Evolutionary conservation across 352 stramenopile species (phyloP).

Genomic region (Pythium myriotylum): DNA sequence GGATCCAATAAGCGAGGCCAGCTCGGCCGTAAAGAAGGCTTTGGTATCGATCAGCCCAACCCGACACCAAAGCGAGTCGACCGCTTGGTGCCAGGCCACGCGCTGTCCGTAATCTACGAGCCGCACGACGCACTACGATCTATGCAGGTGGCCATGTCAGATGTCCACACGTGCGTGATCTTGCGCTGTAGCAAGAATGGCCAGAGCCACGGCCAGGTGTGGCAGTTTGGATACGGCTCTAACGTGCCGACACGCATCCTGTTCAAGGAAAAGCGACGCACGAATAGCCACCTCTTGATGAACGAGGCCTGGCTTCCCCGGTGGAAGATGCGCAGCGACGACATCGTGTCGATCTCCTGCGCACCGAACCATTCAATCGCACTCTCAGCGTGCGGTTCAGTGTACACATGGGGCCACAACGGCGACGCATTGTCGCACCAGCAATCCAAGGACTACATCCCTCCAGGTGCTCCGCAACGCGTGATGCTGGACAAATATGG

Average conservation of each 20-base stretch:
- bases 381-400: slow-evolving; percentile 54
- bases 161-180: slow-evolving; percentile 75
- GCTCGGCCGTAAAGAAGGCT: slow-evolving; percentile 77
- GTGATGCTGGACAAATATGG: slow-evolving; percentile 52
- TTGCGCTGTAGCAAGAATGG: slow-evolving; percentile 58
- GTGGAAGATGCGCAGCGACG: slow-evolving; percentile 48
- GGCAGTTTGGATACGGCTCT: slow-evolving; percentile 79
- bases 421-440: slow-evolving; percentile 62
- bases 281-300: slow-evolving; percentile 36
- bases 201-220: slow-evolving; percentile 65
- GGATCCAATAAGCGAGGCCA: slow-evolving; percentile 81
- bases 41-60: slow-evolving; percentile 65
- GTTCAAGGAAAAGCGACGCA: slow-evolving; percentile 45
- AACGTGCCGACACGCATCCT: slow-evolving; percentile 69
- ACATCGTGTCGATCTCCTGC: slow-evolving; percentile 75
- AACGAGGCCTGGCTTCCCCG: slow-evolving; percentile 63
- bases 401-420: slow-evolving; percentile 83
- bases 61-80: slow-evolving; percentile 61
- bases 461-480: slow-evolving; percentile 46
- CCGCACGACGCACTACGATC: slow-evolving; percentile 47
- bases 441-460: slow-evolving; percentile 23
- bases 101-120: slow-evolving; percentile 64
- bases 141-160: slow-evolving; percentile 64
- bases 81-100: slow-evolving; percentile 48
- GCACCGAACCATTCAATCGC: slow-evolving; percentile 83